These are phyloP conservation scores for Amyloporia xantha DNA, from an alignment of 768 basidiomycete genomes.

Conservation along the genomic window DNA sequence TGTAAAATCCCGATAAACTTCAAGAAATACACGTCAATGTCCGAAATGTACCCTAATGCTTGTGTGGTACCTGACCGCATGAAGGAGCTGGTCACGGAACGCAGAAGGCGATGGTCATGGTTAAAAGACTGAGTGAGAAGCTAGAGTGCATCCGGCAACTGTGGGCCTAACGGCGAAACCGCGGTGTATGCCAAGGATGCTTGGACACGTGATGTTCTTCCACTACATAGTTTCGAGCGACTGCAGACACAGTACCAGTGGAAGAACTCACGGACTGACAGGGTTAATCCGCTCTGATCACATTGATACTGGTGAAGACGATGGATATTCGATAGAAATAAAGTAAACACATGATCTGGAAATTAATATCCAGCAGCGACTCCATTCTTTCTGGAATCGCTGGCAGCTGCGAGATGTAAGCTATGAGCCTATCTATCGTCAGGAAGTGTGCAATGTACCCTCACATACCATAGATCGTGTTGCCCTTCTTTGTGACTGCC, in stretches of 20 bases:
- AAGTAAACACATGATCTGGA: background rate
- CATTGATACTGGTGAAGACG: too few species aligned
- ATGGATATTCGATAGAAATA: too few species aligned
- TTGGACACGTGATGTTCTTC: background rate
- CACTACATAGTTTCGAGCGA: background rate
- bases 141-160: background rate
- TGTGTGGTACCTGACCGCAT: background rate
- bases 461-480: conserved; percentile 51
- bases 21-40: background rate
- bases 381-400: conserved; percentile 92
- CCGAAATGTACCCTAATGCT: background rate
- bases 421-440: conserved; percentile 1
- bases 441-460: background rate
- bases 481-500: conserved; percentile 47
- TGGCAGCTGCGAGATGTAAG: conserved; percentile 49
- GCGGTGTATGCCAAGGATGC: background rate
- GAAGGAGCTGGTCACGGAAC: background rate
- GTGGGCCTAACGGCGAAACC: background rate
- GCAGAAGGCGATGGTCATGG: background rate
- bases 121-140: background rate
- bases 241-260: too few species aligned
- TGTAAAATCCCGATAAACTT: background rate
- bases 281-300: too few species aligned
- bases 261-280: background rate
- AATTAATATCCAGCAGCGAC: conserved; percentile 76